Percentiles rank a stretch among this genome's conserved stretches.
phyloP scores from a whole-genome alignment of 148 eudicot species.

The Persicaria maculosa region DNA sequence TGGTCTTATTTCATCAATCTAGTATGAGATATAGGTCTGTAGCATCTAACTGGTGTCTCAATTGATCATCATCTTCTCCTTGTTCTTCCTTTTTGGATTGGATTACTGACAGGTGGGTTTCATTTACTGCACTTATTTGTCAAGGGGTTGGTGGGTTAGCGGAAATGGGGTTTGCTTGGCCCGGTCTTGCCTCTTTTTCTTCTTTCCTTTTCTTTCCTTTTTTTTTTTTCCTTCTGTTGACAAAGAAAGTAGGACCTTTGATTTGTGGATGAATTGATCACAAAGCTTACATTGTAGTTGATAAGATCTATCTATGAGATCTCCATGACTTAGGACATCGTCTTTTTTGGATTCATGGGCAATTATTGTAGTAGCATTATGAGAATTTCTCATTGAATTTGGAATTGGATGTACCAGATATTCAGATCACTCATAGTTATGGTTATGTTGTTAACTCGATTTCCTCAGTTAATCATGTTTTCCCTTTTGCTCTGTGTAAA shows the following conservation, averaged over 20 bases:
- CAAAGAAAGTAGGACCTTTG: constrained; percentile 5
- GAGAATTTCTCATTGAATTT: background rate
- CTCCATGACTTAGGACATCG: background rate
- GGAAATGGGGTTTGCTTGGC: constrained; percentile 2
- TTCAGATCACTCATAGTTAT: background rate
- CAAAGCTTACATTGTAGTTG: background rate
- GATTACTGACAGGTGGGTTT: constrained; percentile 6
- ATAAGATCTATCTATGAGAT: background rate
- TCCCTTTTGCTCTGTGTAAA: background rate
- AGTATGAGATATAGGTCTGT: background rate
- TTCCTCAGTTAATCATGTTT: background rate
- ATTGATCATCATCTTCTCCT: background rate
- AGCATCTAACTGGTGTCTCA: background rate
- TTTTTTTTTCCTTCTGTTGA: background rate
- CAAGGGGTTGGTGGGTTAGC: constrained; percentile 5
- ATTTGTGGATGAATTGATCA: background rate
- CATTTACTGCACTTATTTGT: background rate
- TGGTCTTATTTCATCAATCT: background rate
- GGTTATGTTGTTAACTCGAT: background rate
- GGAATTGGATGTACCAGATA: background rate
- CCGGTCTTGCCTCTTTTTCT: background rate
- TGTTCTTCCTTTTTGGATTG: background rate
- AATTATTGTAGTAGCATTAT: background rate
- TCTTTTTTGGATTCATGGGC: background rate
- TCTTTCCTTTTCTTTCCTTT: background rate